Evolutionary conservation across 2,329 filamentous ascomycete species (phyloP), one percentile per base, ranked within the genome.

Genomic region (Xylaria sp.): DNA sequence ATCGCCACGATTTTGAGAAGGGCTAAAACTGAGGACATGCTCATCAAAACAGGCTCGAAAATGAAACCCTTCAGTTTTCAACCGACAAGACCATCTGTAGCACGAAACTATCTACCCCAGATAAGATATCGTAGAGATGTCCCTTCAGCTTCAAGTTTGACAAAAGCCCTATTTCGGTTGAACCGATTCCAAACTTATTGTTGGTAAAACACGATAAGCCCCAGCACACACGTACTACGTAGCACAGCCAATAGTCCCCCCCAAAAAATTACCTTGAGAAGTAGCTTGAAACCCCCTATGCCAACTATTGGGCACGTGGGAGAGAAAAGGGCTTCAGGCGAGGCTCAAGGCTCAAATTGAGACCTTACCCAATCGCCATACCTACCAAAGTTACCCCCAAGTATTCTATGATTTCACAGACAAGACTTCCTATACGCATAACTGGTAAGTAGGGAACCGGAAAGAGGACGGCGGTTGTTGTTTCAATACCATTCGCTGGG

Each of bases 401-500:
- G n/a, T n/a, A n/a, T n/a, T n/a, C n/a, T n/a, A n/a, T n/a, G n/a
- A n/a, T n/a, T n/a, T n/a, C n/a, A n/a, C n/a, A n/a, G n/a, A n/a
- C n/a, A n/a, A n/a, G n/a, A n/a, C n/a, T n/a, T n/a, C n/a, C n/a
- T n/a, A n/a, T n/a, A n/a, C n/a, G n/a, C n/a, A n/a, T n/a, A n/a
- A n/a, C n/a, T n/a, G n/a, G n/a, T 31, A 40, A 37, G 37, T 27
- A 40, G 31, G 29, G 41, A 44, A 54, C 4, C 10, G 19, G 25
- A 43, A 48, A 38, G 25, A 49, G 21, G n/a, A n/a, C 11, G 47
- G 52, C 37, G 40, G 43, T 41, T 41, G 47, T 59, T 19, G 23
- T 61, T 64, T 61, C 54, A 58, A 64, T 54, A 54, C 31, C 54
- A n/a, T 49, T 49, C n/a, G 48, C 35, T 13, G 41, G 23, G 19